Conservation (phyloP, 176 grass and related monocot genomes). For the Triticum aestivum region DNA sequence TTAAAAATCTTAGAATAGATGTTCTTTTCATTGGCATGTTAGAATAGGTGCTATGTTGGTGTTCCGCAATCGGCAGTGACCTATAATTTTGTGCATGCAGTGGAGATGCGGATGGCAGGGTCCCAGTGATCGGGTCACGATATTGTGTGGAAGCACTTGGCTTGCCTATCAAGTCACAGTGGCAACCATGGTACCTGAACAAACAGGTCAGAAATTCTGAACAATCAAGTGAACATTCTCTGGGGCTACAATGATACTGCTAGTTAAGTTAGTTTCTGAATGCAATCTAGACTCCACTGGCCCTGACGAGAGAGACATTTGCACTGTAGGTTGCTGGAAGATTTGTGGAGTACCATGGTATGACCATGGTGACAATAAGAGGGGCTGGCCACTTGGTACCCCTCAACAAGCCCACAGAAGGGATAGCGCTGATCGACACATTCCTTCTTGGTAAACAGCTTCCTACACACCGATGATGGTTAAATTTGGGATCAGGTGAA, state of each 20-base stretch:
- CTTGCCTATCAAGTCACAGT: conserved; percentile 60
- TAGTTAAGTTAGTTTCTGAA: neutral
- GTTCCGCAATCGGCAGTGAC: neutral
- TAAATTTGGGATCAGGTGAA: neutral
- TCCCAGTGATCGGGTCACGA: conserved; percentile 85
- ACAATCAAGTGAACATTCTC: neutral
- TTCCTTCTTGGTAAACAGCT: conserved; percentile 68
- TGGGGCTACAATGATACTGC: neutral
- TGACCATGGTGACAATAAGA: conserved; percentile 85
- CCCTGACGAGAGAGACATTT: neutral
- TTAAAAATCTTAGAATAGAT: conserved; percentile 8
- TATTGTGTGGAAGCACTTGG: conserved; percentile 82
- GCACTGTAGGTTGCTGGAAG: conserved; percentile 73
- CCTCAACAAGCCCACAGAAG: conserved; percentile 84
- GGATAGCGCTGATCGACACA: conserved; percentile 57
- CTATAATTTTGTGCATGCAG: conserved; percentile 35
- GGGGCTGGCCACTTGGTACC: conserved; percentile 91
- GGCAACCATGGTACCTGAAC: conserved; percentile 77
- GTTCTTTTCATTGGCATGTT: neutral
- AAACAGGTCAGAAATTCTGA: conserved; percentile 61
- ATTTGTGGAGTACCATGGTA: conserved; percentile 75
- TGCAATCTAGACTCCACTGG: neutral
- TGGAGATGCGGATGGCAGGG: conserved; percentile 90
- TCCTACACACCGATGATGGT: conserved; percentile 37
- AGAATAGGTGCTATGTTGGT: neutral